Evolutionary conservation across 768 basidiomycete genomes (phyloP).

Genomic region (Saitozyma podzolica): DNA sequence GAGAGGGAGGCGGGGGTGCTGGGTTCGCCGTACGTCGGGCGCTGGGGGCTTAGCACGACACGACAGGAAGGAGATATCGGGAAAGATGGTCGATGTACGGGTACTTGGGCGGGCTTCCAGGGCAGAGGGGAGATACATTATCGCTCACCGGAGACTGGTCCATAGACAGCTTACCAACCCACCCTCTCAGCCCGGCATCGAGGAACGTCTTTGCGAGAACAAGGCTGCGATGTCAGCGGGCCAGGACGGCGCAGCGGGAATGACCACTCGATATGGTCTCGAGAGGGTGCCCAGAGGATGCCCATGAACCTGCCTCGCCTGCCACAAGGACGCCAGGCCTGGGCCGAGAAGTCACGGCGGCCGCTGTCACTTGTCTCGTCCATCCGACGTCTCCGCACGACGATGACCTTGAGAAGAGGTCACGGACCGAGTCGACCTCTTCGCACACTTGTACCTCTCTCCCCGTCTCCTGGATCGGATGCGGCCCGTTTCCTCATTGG

Average conservation of each 20-base stretch:
- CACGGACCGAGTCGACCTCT: too few species aligned
- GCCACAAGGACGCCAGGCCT: too few species aligned
- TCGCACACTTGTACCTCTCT: not conserved
- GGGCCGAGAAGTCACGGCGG: not conserved
- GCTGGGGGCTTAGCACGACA: slow-evolving; percentile 25
- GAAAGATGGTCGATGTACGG: not conserved
- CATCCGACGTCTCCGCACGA: not conserved
- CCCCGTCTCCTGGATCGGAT: too few species aligned
- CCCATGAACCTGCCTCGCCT: too few species aligned
- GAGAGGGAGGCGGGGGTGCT: slow-evolving; percentile 57
- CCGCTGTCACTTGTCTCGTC: not conserved
- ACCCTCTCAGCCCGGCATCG: slow-evolving; percentile 68
- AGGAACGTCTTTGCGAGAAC: slow-evolving; percentile 77
- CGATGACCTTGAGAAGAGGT: too few species aligned
- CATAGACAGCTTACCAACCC: slow-evolving; percentile 90
- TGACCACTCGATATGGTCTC: too few species aligned
- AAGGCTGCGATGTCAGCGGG: slow-evolving; percentile 57
- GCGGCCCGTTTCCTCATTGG: too few species aligned
- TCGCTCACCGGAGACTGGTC: slow-evolving; percentile 63
- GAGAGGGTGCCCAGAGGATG: too few species aligned
- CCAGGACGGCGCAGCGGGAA: too few species aligned
- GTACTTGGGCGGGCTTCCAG: too few species aligned
- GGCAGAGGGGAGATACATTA: too few species aligned
- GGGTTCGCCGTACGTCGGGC: slow-evolving; percentile 68
- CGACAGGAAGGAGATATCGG: not conserved